phyloP scores from a whole-genome alignment of 192 early-diverging fungal genomes.

The Coemansia sp. region DNA sequence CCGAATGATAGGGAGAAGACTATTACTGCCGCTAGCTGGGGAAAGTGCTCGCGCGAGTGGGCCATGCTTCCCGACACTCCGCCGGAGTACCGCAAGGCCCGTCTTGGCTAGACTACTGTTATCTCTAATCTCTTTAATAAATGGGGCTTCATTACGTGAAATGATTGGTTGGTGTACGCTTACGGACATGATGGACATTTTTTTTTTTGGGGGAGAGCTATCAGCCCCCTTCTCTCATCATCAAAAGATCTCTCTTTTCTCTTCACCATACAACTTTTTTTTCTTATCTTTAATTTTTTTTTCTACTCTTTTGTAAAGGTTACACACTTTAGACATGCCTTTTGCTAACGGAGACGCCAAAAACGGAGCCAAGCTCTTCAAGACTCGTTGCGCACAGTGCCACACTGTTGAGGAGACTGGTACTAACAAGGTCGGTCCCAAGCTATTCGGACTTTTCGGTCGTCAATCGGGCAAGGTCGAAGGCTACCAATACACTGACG shows the following conservation, averaged over 20 bases:
- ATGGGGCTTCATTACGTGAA: neutral
- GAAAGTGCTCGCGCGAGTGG: constrained; percentile 54
- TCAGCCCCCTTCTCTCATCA: too few species aligned
- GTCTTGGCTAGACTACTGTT: constrained; percentile 8
- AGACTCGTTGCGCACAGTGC: constrained; percentile 98
- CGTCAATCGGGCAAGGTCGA: constrained; percentile 83
- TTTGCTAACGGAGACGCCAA: constrained; percentile 43
- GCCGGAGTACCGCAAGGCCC: constrained; percentile 27
- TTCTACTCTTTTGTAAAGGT: neutral
- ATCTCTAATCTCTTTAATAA: constrained; percentile 2
- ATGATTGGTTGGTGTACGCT: neutral
- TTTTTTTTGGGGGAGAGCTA: neutral
- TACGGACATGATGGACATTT: neutral
- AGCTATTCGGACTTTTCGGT: constrained; percentile 91
- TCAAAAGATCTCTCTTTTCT: neutral
- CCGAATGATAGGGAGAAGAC: constrained; percentile 42
- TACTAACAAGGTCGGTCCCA: constrained; percentile 95
- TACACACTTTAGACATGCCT: constrained; percentile 6
- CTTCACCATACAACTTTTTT: neutral
- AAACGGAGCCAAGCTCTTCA: constrained; percentile 75
- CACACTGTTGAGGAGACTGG: constrained; percentile 83
- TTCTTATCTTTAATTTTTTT: neutral
- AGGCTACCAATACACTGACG: constrained; percentile 92
- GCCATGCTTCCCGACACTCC: constrained; percentile 43
- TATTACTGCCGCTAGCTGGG: constrained; percentile 49